Conservation (phyloP, 2,329 filamentous ascomycete species). For the Aspergillus sp. region DNA sequence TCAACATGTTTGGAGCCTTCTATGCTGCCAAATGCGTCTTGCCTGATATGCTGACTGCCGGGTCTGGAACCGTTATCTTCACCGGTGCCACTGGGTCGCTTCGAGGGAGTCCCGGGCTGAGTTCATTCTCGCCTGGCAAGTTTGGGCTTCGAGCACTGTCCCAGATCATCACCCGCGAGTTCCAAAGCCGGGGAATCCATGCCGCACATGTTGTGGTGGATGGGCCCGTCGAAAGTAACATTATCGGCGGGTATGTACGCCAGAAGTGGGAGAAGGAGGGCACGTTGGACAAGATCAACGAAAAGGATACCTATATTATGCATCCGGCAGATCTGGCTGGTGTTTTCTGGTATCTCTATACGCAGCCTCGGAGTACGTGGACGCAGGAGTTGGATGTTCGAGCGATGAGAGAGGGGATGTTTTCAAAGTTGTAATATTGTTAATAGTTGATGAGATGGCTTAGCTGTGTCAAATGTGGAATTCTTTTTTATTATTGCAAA, state of each 20-base stretch:
- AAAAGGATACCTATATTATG: conserved; percentile 12
- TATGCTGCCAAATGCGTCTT: conserved; percentile 7
- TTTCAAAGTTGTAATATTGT: conserved; percentile 9
- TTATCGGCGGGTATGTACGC: conserved; percentile 5
- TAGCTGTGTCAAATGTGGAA: too few relatives aligned
- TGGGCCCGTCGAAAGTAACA: conserved; percentile 12
- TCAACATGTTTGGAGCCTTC: conserved; percentile 11
- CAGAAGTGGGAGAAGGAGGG: conserved; percentile 9
- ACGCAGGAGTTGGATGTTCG: conserved; percentile 13
- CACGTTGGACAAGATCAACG: conserved; percentile 4
- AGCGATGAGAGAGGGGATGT: conserved; percentile 9
- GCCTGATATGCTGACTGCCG: conserved; percentile 8
- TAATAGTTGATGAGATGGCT: too few relatives aligned
- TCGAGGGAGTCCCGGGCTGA: conserved; percentile 8
- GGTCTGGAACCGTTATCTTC: conserved; percentile 7
- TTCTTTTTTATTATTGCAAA: too few relatives aligned
- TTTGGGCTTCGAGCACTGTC: conserved; percentile 9
- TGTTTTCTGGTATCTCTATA: conserved; percentile 11
- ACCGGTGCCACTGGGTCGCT: conserved; percentile 11
- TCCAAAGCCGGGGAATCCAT: conserved; percentile 8
- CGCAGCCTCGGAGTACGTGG: conserved; percentile 11
- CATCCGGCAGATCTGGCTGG: conserved; percentile 10
- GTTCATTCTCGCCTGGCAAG: conserved; percentile 10
- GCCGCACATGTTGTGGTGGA: conserved; percentile 11
- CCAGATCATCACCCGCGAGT: conserved; percentile 11